Base-by-base conservation (phyloP, 345 rosid genomes). In the Eucalyptus fibrosa region DNA sequence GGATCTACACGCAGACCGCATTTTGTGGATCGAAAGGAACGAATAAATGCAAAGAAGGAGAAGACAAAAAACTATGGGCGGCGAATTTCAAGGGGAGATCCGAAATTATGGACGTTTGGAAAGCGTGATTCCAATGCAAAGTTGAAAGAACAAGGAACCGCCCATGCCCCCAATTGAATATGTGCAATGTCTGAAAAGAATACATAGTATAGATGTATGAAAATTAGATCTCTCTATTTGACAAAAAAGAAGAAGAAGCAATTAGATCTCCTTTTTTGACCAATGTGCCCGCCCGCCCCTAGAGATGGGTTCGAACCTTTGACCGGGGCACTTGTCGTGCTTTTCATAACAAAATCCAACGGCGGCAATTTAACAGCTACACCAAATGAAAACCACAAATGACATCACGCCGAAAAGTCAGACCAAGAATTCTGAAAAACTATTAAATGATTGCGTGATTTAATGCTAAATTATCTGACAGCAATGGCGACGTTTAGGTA, bases 1-100 rank as follows among this genome's bases (percentile, higher is more conserved):
- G 4, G 47, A 40, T 40, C 16, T 11, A 19, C 83, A 9, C 26
- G 44, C 0, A 5, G 2, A 1, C 82, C 14, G 5, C 82, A 5
- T 72, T 77, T 21, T 37, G 45, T 6, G 85, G 30, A 40, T 77
- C 16, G 24, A 40, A 77, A 40, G 85, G 16, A 77, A 77, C 7
- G 47, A 40, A 11, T 19, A 21, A 0, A 19, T 40, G 47, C 14
- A 19, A 37, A 72, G 45, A 3, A 72, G 28, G 28, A 21, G 45
- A 7, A 10, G 28, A 72, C 83, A 6, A 11, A 10, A 53, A 53
- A 19, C 59, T 8, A n/a, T 34, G 9, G 17, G 18, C 21, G 40
- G 21, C 77, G 23, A 9, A 69, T 72, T 72, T 18, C 82, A 72
- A 72, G 26, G 44, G 15, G 45, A 11, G 83, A 72, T 11, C 45